Base-by-base conservation (phyloP, 306 rosid species). In the Lotus japonicus region DNA sequence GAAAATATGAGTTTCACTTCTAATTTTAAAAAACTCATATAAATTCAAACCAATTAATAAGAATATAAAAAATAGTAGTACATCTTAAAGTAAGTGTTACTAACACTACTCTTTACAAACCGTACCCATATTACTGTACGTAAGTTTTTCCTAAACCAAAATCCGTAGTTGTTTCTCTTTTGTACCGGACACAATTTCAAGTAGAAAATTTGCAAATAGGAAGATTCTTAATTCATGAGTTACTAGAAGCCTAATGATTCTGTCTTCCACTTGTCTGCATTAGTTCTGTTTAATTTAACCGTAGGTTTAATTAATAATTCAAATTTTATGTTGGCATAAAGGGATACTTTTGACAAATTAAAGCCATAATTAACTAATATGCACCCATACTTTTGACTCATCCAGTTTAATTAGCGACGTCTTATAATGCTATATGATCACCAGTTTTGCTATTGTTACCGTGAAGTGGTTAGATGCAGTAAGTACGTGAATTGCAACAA, bases 171-270 rank as follows among this genome's bases (percentile, higher is more conserved):
- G 19, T 11, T 49, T 31, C 71, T 51, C n/a, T 45, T 19, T 38
- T 33, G 7, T 21, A 31, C 38, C 13, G 8, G 52, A 6, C 6
- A 60, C 4, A 59, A 43, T 52, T 46, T 50, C 58, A 48, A 60
- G 62, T 31, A 23, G 28, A 45, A 66, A 77, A 26, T 26, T 52
- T 48, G 19, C 67, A 36, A 70, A 79, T 26, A 26, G 44, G 56
- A 9, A 12, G 56, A 23, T 18, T 52, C 35, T 42, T 44, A 57
- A 49, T 13, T 56, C 52, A 31, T 17, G 71, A 7, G 72, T 12
- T 48, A 46, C 36, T 69, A 76, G 72, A 80, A 77, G 54, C 66
- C 42, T 35, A 59, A 84, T 81, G 67, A 77, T 77, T 67, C 28
- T 80, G 87, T 58, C 54, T 44, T 44, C 80, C 77, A 72, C 78